Evolutionary conservation across 192 early-diverging fungal species (phyloP), one percentile per base, ranked within the genome.

Genomic region (Kappamyces sp.): DNA sequence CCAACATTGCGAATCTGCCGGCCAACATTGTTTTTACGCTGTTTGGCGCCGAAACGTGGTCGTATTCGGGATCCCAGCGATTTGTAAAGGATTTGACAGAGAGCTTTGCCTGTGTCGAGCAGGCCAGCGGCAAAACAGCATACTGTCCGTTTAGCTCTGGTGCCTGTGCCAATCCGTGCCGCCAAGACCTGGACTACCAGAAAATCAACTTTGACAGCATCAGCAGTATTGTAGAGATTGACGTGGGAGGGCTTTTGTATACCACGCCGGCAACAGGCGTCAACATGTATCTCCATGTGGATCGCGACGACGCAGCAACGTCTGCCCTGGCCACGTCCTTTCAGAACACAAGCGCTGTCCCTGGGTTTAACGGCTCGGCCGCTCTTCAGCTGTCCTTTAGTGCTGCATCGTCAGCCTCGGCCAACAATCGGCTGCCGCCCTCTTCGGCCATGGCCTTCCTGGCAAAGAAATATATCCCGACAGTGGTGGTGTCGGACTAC

Each of bases 1-100:
- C 50, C 59, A 46, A 47, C 9, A 49, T 83, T 3, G 58, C 65
- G 7, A 33, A 64, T 2, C 69, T 88, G 48, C 65, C 68, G 40
- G 87, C 87, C 51, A 79, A 89, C 62, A 83, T 92, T 31, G 10
- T 92, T 33, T 92, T 86, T 67, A 89, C 86, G 8, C 66, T 79
- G 10, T 92, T 92, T 61, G 74, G 76, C 15, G 83, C 74, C 9
- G 90, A 92, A 66, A 51, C 81, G 33, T 92, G 83, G 78, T 86
- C 80, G 35, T 86, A 79, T 64, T 75, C 84, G 40, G 90, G 90
- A n/a, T 92, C 90, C 2, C 78, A 87, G 62, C 68, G 89, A 38
- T 92, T 92, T 67, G 87, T 90, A 2, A 49, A 87, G 38, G 89
- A 90, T 62, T 80, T 92, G 33, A 63, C 62, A 4, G 61, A 51